phyloP scores from a whole-genome alignment of 2,329 filamentous ascomycete genomes.

The Cladophialophora exuberans region DNA sequence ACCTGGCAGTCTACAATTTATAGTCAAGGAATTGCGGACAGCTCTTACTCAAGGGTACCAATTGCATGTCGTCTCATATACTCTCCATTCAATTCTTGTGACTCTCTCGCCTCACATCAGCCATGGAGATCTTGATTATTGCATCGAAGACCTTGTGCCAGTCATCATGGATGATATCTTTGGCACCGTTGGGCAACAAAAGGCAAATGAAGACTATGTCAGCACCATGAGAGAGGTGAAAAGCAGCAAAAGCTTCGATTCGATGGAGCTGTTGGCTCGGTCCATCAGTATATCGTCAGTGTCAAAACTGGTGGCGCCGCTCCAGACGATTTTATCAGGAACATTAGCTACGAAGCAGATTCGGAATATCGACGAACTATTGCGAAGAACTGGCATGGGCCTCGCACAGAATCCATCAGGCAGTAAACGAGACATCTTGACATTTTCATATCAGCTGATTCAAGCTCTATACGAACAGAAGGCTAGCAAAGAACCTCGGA shows the following conservation, averaged over 20 bases:
- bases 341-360: conserved; percentile 82
- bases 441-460: conserved; percentile 94
- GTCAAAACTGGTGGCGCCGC: conserved; percentile 73
- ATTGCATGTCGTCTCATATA: conserved; percentile 91
- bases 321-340: conserved; percentile 78
- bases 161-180: conserved; percentile 98
- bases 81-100: conserved; percentile 87
- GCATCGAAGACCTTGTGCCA: conserved; percentile 73
- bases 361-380: conserved; percentile 86
- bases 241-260: conserved; percentile 96
- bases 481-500: conserved; percentile 43
- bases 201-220: conserved; percentile 93
- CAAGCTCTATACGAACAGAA: conserved; percentile 77
- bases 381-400: conserved; percentile 80
- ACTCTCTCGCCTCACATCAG: conserved; percentile 71
- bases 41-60: conserved; percentile 87
- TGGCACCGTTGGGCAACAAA: conserved; percentile 87
- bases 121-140: conserved; percentile 88
- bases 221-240: conserved; percentile 98
- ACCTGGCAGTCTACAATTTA: conserved; percentile 81
- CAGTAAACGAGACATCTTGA: conserved; percentile 77
- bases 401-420: conserved; percentile 80
- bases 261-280: conserved; percentile 88
- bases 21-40: conserved; percentile 86
- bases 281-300: conserved; percentile 76